Conservation (phyloP, 2,329 filamentous ascomycete genomes). For the Madurella fahalii region DNA sequence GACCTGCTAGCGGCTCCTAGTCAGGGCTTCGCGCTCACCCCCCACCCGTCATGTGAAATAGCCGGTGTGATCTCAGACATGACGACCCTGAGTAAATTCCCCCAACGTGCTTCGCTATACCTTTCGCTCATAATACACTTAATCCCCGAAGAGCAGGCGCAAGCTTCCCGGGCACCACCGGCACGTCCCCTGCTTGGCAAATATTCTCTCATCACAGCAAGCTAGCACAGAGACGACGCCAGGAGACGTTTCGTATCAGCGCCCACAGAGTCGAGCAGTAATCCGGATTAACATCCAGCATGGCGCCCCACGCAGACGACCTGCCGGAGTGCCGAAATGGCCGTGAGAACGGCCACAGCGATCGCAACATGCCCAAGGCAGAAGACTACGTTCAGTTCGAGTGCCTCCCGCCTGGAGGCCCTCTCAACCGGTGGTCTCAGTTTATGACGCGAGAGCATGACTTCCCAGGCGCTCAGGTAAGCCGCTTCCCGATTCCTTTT, state of each 20-base stretch:
- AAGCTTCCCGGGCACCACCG: too few relatives aligned
- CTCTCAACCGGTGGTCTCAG: conserved; percentile 81
- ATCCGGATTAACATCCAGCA: background rate
- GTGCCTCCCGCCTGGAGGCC: conserved; percentile 47
- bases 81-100: too few relatives aligned
- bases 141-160: too few relatives aligned
- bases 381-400: conserved; percentile 54
- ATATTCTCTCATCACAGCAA: background rate
- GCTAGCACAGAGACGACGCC: background rate
- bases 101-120: too few relatives aligned
- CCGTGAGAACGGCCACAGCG: conserved; percentile 1
- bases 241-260: background rate
- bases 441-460: conserved; percentile 81
- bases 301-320: conserved; percentile 24
- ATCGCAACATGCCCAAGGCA: conserved; percentile 39
- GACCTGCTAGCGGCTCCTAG: conserved; percentile 9
- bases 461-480: conserved; percentile 83
- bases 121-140: too few relatives aligned
- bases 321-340: background rate
- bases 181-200: too few relatives aligned
- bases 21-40: conserved; percentile 8
- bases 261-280: background rate
- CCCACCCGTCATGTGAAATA: background rate
- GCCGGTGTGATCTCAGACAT: too few relatives aligned
- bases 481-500: conserved; percentile 9